Evolutionary conservation across 805 yeast species (phyloP).

Genomic region (Millerozyma acaciae): DNA sequence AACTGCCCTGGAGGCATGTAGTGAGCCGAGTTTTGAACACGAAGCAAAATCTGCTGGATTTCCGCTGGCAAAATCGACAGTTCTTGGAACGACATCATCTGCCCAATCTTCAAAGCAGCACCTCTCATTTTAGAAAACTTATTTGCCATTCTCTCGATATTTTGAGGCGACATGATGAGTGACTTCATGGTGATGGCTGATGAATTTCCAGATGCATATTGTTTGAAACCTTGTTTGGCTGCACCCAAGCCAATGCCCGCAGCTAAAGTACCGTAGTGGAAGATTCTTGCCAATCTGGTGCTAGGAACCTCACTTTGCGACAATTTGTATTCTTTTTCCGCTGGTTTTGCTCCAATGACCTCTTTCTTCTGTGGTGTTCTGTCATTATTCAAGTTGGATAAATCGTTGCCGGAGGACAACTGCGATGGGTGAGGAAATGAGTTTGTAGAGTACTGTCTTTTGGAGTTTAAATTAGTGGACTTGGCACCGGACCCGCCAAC

Average conservation of each 20-base stretch:
- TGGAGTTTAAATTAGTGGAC: slow-evolving; percentile 3
- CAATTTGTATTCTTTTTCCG: slow-evolving; percentile 41
- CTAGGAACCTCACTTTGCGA: slow-evolving; percentile 76
- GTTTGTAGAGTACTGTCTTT: slow-evolving; percentile 14
- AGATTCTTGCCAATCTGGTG: slow-evolving; percentile 79
- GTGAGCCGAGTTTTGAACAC: slow-evolving; percentile 92
- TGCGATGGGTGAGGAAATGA: slow-evolving; percentile 8
- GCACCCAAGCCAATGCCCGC: slow-evolving; percentile 88
- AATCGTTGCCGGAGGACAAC: slow-evolving; percentile 2
- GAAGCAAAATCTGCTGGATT: slow-evolving; percentile 70
- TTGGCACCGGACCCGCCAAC: neutral
- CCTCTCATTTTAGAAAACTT: slow-evolving; percentile 95
- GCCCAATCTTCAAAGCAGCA: slow-evolving; percentile 98
- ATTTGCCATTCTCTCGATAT: slow-evolving; percentile 82
- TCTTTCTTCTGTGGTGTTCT: slow-evolving; percentile 2
- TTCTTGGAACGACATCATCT: slow-evolving; percentile 93
- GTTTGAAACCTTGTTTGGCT: slow-evolving; percentile 69
- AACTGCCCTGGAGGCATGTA: slow-evolving; percentile 94
- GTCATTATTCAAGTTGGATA: neutral
- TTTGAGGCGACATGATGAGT: slow-evolving; percentile 70
- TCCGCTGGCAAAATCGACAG: slow-evolving; percentile 79
- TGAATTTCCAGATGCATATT: slow-evolving; percentile 53
- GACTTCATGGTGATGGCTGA: slow-evolving; percentile 48
- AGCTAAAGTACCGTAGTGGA: slow-evolving; percentile 90
- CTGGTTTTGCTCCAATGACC: slow-evolving; percentile 16